Conservation (phyloP, 2,329 filamentous ascomycete genomes). For the Drechmeria coniospora region DNA sequence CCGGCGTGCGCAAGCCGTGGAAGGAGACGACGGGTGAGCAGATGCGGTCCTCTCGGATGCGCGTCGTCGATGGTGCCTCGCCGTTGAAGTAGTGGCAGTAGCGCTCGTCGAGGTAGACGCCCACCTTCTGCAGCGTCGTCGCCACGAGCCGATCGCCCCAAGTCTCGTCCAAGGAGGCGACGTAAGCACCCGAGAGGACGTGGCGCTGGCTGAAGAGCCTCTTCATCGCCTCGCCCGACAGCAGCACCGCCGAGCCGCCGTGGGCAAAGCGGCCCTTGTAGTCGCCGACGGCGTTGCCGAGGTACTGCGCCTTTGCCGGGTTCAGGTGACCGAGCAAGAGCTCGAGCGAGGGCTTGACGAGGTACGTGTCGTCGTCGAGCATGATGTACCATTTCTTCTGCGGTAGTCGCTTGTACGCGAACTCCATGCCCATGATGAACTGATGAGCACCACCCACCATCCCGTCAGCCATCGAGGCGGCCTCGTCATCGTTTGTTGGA, state of each 20-base stretch:
- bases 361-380: constrained; percentile 41
- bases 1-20: constrained; percentile 29
- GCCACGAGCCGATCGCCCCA: constrained; percentile 40
- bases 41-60: constrained; percentile 32
- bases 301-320: constrained; percentile 28
- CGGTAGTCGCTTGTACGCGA: constrained; percentile 32
- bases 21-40: constrained; percentile 40
- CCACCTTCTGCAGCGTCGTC: constrained; percentile 35
- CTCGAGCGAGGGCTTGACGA: constrained; percentile 32
- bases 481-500: no score
- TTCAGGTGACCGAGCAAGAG: constrained; percentile 34
- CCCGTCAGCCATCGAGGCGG: no score
- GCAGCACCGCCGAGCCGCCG: constrained; percentile 36
- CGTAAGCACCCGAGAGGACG: constrained; percentile 27
- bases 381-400: constrained; percentile 44
- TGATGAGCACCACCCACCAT: constrained; percentile 11
- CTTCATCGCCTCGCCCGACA: constrained; percentile 35
- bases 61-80: constrained; percentile 31
- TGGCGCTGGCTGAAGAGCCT: constrained; percentile 27
- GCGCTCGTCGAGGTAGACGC: constrained; percentile 38
- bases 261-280: constrained; percentile 40
- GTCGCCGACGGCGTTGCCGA: constrained; percentile 42
- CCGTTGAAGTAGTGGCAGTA: constrained; percentile 41
- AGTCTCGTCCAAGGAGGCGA: constrained; percentile 32
- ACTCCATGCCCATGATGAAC: constrained; percentile 40